Evolutionary conservation across 768 basidiomycete species (phyloP).

Genomic region (Pleurotus pulmonarius): DNA sequence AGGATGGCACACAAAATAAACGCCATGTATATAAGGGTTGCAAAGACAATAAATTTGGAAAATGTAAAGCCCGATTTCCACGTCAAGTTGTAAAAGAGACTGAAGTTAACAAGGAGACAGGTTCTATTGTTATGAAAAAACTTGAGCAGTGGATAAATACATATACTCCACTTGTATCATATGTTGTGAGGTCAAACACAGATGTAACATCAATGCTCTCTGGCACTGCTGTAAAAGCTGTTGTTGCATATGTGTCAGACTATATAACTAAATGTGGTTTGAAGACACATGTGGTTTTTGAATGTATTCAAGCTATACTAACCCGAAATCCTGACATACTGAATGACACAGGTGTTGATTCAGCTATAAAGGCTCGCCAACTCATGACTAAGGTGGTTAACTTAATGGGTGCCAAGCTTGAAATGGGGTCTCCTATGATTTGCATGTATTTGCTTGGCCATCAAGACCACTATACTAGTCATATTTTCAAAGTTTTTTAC

Average conservation of each 20-base stretch:
- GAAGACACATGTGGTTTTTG: constrained; percentile 26
- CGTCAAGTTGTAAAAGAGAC: constrained; percentile 7
- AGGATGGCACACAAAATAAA: constrained; percentile 13
- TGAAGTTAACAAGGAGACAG: constrained; percentile 22
- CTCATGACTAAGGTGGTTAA: constrained; percentile 26
- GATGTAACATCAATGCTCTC: constrained; percentile 27
- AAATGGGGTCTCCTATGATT: constrained; percentile 25
- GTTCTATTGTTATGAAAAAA: constrained; percentile 20
- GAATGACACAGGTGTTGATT: not conserved
- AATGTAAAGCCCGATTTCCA: constrained; percentile 26
- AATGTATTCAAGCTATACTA: constrained; percentile 3
- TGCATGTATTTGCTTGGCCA: constrained; percentile 19
- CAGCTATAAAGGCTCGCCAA: constrained; percentile 13
- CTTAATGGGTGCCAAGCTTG: constrained; percentile 20
- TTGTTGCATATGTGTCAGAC: constrained; percentile 28
- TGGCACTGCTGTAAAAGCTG: constrained; percentile 28
- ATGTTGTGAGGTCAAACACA: constrained; percentile 25
- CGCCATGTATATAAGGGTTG: not conserved
- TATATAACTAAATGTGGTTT: constrained; percentile 23
- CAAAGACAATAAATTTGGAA: too few species aligned
- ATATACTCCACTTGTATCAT: constrained; percentile 19
- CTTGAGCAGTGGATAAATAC: constrained; percentile 26
- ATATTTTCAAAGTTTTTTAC: constrained; percentile 10
- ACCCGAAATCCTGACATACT: constrained; percentile 8
- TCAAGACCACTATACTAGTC: constrained; percentile 28